phyloP scores from a whole-genome alignment of 345 rosid species.

The Durio zibethinus region DNA sequence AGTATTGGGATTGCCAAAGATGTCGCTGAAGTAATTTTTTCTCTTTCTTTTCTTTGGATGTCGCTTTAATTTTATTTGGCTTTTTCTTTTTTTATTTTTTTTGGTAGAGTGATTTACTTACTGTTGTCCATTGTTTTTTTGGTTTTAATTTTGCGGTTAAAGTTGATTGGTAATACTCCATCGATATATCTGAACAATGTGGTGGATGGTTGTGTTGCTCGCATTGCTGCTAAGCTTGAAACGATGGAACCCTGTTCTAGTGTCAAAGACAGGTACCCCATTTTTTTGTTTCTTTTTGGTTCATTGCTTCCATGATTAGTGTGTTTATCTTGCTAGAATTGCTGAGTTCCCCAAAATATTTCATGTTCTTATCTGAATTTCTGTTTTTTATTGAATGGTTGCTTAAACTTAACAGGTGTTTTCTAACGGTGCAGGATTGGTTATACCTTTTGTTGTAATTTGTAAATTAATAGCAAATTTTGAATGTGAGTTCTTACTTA shows the following conservation, averaged over 20 bases:
- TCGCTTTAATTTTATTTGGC: neutral
- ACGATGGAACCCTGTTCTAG: constrained; percentile 75
- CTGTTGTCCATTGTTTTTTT: neutral
- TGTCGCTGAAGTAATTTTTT: constrained; percentile 62
- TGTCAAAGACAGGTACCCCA: constrained; percentile 67
- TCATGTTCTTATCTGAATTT: neutral
- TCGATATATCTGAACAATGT: constrained; percentile 69
- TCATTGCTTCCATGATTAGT: neutral
- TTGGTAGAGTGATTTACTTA: neutral
- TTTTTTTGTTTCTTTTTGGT: neutral
- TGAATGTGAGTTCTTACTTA: neutral
- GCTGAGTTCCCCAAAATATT: neutral
- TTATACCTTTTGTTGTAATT: constrained; percentile 15
- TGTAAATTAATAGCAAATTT: neutral
- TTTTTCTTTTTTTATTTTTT: neutral
- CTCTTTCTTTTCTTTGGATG: neutral
- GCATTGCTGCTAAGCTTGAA: constrained; percentile 81
- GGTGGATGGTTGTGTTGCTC: constrained; percentile 66
- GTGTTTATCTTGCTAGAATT: neutral
- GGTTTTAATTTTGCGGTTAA: neutral
- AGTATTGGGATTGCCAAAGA: constrained; percentile 62
- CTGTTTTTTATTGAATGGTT: neutral
- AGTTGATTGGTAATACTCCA: constrained; percentile 87
- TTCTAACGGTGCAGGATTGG: constrained; percentile 55
- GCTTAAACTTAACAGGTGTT: neutral